phyloP scores from a whole-genome alignment of 176 grass and related monocot species.

The Musa itinerans region DNA sequence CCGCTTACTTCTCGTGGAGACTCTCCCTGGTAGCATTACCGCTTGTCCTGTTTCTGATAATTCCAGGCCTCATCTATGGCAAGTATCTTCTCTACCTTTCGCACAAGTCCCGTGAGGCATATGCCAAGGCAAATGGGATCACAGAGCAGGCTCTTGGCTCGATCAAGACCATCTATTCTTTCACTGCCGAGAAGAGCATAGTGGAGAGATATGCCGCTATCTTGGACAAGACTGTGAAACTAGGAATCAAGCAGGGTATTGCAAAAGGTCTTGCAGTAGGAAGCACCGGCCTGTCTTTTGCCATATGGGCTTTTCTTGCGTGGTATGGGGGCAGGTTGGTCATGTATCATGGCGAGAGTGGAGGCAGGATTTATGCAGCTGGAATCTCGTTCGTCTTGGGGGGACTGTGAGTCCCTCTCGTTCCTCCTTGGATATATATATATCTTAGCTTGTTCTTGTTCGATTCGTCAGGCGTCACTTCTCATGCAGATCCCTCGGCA shows the following conservation, averaged over 20 bases:
- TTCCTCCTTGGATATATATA: neutral
- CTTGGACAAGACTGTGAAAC: conserved; percentile 63
- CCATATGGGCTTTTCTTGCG: conserved; percentile 92
- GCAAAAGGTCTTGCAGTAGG: conserved; percentile 84
- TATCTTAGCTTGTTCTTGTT: no score
- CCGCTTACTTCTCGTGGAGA: conserved; percentile 91
- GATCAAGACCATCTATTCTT: conserved; percentile 90
- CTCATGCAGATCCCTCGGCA: conserved; percentile 81
- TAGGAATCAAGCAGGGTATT: conserved; percentile 94
- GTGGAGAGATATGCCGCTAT: conserved; percentile 52
- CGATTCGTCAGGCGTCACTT: neutral
- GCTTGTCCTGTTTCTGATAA: conserved; percentile 72
- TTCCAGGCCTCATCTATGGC: conserved; percentile 87
- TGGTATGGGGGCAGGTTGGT: conserved; percentile 88
- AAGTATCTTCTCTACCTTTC: conserved; percentile 90
- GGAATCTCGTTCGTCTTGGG: conserved; percentile 96
- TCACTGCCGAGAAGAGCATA: conserved; percentile 82
- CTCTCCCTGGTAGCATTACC: conserved; percentile 87
- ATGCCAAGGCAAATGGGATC: conserved; percentile 63
- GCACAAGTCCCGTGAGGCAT: conserved; percentile 36
- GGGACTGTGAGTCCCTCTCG: conserved; percentile 58
- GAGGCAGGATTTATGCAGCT: conserved; percentile 84
- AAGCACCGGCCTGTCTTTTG: conserved; percentile 68
- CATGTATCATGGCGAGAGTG: conserved; percentile 69
- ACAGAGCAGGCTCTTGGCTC: conserved; percentile 73